Evolutionary conservation across 768 basidiomycete genomes (phyloP), one percentile per base, ranked within the genome.

Genomic region (Tricholoma matsutake): DNA sequence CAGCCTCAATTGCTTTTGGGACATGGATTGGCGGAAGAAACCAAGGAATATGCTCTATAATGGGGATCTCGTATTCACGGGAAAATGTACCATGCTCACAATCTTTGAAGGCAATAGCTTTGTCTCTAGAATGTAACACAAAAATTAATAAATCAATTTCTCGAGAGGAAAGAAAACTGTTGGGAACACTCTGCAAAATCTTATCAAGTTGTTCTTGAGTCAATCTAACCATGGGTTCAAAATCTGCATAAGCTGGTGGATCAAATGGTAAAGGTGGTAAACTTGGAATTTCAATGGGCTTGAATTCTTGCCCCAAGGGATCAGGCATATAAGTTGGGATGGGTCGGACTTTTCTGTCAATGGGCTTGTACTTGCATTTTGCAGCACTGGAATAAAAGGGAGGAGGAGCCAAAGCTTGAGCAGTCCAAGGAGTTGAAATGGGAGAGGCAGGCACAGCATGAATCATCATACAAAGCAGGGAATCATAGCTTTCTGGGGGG

Each of bases 11-110:
- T 9, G 71, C 72, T 22, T 65, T 68, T 0, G 73, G 71, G 29
- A 71, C 63, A 1, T 54, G 63, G 53, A 78, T 43, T 20, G 41
- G 41, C 6, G 41, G 41, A 1, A 43, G 11, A 10, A 18, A 43
- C 41, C 16, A 43, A 6, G 41, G 41, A 1, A 43, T 43, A 20
- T 78, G 76, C 54, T 71, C 69, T 2, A 77, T 73, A 6, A 66
- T 61, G 0, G 73, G 71, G 20, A 76, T 70, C 18, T 69, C 63
- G 31, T 74, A 73, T 56, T 74, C 72, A 7, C 56, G 59, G 13
- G 58, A 66, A 55, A 78, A 76, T 0, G 57, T 69, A 3, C 77
- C 77, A 2, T 65, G 59, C 54, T 78, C 71, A 18, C 29, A 18
- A 47, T 67, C 54, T 2, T 54, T 22, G n/a, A 68, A 68, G 1